Percentiles rank a stretch among this genome's conserved stretches.
Evolutionary conservation across 352 stramenopile genomes (phyloP).

Genomic region (Globisporangium acanthophoron): DNA sequence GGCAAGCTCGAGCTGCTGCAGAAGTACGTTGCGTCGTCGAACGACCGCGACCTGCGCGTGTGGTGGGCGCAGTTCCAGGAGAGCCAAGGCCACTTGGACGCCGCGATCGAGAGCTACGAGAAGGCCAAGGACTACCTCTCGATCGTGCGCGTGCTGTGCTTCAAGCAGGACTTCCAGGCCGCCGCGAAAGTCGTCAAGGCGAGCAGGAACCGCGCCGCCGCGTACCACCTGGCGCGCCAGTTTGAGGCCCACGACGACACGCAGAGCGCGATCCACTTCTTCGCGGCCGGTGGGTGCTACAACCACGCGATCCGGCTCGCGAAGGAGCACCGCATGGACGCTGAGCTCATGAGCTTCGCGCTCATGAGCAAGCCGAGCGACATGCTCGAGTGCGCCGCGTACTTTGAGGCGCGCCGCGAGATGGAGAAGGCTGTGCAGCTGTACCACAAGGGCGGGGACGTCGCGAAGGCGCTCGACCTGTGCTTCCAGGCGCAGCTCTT

Average conservation of each 20-base stretch:
- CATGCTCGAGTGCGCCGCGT: constrained; percentile 88
- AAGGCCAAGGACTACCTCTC: constrained; percentile 85
- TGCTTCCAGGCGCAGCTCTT: constrained; percentile 91
- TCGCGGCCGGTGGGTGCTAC: constrained; percentile 83
- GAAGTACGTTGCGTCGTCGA: constrained; percentile 86
- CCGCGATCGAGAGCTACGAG: constrained; percentile 86
- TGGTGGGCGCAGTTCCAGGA: constrained; percentile 95
- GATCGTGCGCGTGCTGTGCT: constrained; percentile 90
- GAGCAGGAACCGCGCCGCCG: constrained; percentile 61
- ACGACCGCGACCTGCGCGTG: constrained; percentile 81
- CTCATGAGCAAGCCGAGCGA: constrained; percentile 83
- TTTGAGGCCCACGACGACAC: constrained; percentile 81
- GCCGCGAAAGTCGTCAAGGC: constrained; percentile 86
- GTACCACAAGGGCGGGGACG: constrained; percentile 91
- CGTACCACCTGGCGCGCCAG: constrained; percentile 86
- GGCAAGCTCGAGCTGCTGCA: constrained; percentile 88
- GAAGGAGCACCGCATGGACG: constrained; percentile 86
- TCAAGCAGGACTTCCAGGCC: constrained; percentile 82
- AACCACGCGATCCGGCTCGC: constrained; percentile 93
- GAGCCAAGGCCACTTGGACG: constrained; percentile 83
- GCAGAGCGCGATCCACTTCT: constrained; percentile 90
- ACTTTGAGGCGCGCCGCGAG: constrained; percentile 91
- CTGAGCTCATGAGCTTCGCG: constrained; percentile 90
- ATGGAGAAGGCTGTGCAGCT: constrained; percentile 93
- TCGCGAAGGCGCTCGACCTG: constrained; percentile 88